Percentiles rank a stretch among this genome's conserved stretches.
Evolutionary conservation across 192 early-diverging fungal genomes (phyloP).

Genomic region (Backusella luteola): DNA sequence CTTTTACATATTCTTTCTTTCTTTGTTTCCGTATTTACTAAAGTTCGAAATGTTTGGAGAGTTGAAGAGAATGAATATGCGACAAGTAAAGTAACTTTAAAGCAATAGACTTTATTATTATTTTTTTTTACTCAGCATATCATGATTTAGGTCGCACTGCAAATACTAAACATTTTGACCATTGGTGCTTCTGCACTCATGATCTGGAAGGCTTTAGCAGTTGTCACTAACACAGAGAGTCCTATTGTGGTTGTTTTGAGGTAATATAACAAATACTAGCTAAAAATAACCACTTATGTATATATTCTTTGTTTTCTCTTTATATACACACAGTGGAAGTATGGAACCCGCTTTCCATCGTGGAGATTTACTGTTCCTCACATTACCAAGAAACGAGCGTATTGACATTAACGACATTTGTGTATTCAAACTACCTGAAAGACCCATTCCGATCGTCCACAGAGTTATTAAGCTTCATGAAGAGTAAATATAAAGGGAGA

Average conservation of each 20-base stretch:
- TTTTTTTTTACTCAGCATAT: background rate
- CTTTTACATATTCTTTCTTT: background rate
- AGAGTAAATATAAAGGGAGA: constrained; percentile 44
- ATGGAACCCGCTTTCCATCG: constrained; percentile 97
- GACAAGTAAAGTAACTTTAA: constrained; percentile 18
- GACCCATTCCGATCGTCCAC: constrained; percentile 95
- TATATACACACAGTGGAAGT: constrained; percentile 61
- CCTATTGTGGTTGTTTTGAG: constrained; percentile 97
- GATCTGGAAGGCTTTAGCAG: constrained; percentile 91
- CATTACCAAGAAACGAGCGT: constrained; percentile 64
- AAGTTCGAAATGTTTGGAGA: constrained; percentile 30
- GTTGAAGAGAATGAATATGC: constrained; percentile 30
- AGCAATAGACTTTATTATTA: no score
- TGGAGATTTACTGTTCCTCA: constrained; percentile 91
- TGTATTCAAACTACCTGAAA: constrained; percentile 89
- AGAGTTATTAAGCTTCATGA: constrained; percentile 92
- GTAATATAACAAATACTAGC: constrained; percentile 31
- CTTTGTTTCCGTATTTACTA: background rate
- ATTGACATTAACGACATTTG: constrained; percentile 90
- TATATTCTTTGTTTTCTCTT: background rate
- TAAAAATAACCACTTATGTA: background rate
- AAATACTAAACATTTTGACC: constrained; percentile 86
- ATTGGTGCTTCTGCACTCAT: constrained; percentile 92
- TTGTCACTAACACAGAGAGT: constrained; percentile 88
- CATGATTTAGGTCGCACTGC: constrained; percentile 44